A percentile compares a stretch with the other conserved stretches of the same genome.
Conservation (phyloP, 345 rosid species). For the Eucalyptus curtisii region DNA sequence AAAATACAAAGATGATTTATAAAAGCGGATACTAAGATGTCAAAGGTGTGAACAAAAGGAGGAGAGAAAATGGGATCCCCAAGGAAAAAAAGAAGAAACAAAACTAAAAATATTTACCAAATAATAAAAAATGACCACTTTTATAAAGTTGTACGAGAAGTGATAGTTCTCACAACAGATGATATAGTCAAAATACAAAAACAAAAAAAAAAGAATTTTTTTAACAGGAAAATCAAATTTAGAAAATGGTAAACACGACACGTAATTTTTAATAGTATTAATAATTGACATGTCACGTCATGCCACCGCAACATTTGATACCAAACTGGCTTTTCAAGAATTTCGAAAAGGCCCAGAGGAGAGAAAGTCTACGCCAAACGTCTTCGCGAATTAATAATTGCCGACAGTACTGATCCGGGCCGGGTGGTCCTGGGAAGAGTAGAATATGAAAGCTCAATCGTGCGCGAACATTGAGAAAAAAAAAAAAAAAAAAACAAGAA, state of each 20-base stretch:
- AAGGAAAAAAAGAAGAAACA: background rate
- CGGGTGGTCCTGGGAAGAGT: background rate
- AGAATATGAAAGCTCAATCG: no score
- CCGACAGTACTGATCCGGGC: background rate
- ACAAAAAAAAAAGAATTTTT: no score
- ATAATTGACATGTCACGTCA: no score
- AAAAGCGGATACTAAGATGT: no score
- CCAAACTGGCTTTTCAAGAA: no score
- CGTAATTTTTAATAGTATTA: background rate
- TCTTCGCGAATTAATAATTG: background rate
- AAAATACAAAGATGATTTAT: no score
- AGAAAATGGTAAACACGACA: no score
- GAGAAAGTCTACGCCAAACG: background rate
- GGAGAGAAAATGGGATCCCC: background rate
- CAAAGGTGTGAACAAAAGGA: no score
- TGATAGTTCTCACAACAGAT: rapidly evolving
- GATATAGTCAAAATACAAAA: no score
- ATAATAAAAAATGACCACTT: no score
- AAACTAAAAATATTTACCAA: no score
- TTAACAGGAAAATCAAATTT: background rate
- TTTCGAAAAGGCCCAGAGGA: background rate
- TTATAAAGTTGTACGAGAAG: background rate
- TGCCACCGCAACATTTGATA: no score
- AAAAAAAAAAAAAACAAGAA: background rate
- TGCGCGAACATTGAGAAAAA: background rate